Base-by-base conservation (phyloP, 1,139 yeast species). In the Pichia sp. region DNA sequence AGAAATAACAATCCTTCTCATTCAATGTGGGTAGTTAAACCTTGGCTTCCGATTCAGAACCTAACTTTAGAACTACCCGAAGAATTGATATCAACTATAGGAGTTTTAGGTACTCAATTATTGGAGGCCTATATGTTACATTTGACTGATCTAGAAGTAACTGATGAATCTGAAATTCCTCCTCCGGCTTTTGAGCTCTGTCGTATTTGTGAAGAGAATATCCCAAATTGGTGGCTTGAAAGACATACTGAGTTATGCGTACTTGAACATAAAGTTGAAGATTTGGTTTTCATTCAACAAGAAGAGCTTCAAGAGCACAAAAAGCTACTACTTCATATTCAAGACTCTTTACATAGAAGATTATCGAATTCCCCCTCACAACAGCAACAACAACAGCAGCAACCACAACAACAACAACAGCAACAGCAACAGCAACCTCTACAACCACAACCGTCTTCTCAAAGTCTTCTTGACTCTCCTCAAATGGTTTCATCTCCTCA, bases 191-290 rank as follows among this genome's bases (percentile, higher is more conserved):
- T 79, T 35, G 84, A 86, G 34, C 66, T 89, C 32, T 93, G 99
- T 60, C 71, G 96, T 39, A 88, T 93, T 18, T 93, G 99, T 61
- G 99, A 93, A 55, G 77, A 79, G 23, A 74, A 75, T 39, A 78
- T 89, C n/a, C 96, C 96, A 1, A 86, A 91, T 1, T 93, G 98
- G 98, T 91, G 95, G 80, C 69, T 91, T 38, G 98, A 89, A 54
- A 74, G 81, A 40, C 99, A 93, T 61, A 81, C 93, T 2, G 95
- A 88, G 56, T 67, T 84, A 40, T 93, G 99, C 54, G 68, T 84
- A 23, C 76, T 85, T 34, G 97, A 88, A 57, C 95, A 88, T 60
- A 74, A 82, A 51, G 76, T 84, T 4, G 86, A 80, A 53, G 89
- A 88, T 48, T 80, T 81, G 34, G 75, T 91, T n/a, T 86, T 83